Evolutionary conservation across 2,329 filamentous ascomycete species (phyloP).

Genomic region (Coniochaeta sp.): DNA sequence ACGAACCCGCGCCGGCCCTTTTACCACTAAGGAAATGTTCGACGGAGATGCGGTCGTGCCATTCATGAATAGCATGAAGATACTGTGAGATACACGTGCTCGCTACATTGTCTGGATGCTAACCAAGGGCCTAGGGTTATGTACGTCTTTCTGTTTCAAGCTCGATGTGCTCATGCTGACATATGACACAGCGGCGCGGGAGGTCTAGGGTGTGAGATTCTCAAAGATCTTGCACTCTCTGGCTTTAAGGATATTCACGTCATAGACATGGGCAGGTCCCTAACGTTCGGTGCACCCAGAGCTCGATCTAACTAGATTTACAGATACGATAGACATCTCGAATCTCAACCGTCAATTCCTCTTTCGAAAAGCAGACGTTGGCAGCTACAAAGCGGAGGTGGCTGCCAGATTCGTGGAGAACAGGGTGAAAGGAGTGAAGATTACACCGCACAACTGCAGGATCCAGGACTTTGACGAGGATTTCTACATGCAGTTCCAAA

Average conservation of each 20-base stretch:
- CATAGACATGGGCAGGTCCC: conserved; percentile 81
- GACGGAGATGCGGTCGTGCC: conserved; percentile 44
- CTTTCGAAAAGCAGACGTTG: conserved; percentile 86
- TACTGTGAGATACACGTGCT: conserved; percentile 50
- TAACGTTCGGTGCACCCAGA: not conserved
- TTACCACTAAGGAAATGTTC: conserved; percentile 58
- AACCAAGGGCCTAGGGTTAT: conserved; percentile 27
- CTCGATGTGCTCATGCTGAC: conserved; percentile 8
- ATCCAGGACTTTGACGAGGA: conserved; percentile 96
- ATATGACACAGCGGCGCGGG: conserved; percentile 68
- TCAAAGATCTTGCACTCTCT: conserved; percentile 92
- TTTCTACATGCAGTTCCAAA: conserved; percentile 95
- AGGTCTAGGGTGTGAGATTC: conserved; percentile 88
- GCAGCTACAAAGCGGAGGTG: conserved; percentile 87
- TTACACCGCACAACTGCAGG: conserved; percentile 87
- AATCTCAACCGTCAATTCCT: conserved; percentile 97
- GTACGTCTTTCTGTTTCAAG: conserved; percentile 25
- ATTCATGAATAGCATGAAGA: conserved; percentile 61
- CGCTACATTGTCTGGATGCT: not conserved
- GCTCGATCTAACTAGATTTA: not conserved
- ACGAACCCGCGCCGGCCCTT: conserved; percentile 69
- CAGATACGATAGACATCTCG: conserved; percentile 93
- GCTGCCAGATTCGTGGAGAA: conserved; percentile 87
- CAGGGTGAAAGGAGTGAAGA: conserved; percentile 82
- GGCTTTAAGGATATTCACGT: conserved; percentile 97